Evolutionary conservation across 2,329 filamentous ascomycete genomes (phyloP).

Genomic region (Nothomitra cinnamomea): DNA sequence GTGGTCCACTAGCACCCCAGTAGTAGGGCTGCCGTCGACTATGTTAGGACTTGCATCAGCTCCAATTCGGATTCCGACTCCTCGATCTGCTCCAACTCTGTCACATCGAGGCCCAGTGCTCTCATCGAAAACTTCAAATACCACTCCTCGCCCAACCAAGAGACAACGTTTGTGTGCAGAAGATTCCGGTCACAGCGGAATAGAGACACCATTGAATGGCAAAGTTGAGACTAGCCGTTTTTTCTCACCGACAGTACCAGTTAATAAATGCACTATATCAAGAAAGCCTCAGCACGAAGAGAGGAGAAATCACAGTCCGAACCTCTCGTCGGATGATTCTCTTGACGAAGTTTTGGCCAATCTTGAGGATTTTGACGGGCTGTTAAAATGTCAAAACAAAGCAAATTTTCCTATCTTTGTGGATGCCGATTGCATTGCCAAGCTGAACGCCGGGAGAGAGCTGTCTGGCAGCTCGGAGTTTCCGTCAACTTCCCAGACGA

Average conservation of each 20-base stretch:
- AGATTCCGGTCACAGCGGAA: slow-evolving; percentile 18
- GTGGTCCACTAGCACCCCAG: slow-evolving; percentile 31
- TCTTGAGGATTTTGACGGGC: slow-evolving; percentile 22
- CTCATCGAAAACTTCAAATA: slow-evolving; percentile 22
- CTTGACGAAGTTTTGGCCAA: slow-evolving; percentile 32
- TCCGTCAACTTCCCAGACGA: not conserved
- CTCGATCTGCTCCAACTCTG: slow-evolving; percentile 25
- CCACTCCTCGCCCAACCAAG: slow-evolving; percentile 31
- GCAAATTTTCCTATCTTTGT: slow-evolving; percentile 14
- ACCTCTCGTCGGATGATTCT: slow-evolving; percentile 35
- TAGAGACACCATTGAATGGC: slow-evolving; percentile 13
- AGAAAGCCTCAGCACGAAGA: slow-evolving; percentile 18
- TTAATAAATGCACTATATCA: slow-evolving; percentile 24
- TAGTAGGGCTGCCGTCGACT: slow-evolving; percentile 10
- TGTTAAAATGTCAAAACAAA: slow-evolving; percentile 8
- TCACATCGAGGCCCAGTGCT: slow-evolving; percentile 21
- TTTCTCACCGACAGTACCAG: slow-evolving; percentile 21
- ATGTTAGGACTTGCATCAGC: not conserved
- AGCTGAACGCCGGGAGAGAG: not conserved
- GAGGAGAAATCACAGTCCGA: slow-evolving; percentile 26
- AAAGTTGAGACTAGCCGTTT: slow-evolving; percentile 29
- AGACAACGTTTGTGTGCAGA: slow-evolving; percentile 35
- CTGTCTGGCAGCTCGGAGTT: too few relatives aligned
- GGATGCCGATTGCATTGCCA: slow-evolving; percentile 4
- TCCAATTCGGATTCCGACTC: slow-evolving; percentile 21